Evolutionary conservation across 1,284 basidiomycete genomes (phyloP), one percentile per base, ranked within the genome.

Genomic region (Sanghuangporus weigelae): DNA sequence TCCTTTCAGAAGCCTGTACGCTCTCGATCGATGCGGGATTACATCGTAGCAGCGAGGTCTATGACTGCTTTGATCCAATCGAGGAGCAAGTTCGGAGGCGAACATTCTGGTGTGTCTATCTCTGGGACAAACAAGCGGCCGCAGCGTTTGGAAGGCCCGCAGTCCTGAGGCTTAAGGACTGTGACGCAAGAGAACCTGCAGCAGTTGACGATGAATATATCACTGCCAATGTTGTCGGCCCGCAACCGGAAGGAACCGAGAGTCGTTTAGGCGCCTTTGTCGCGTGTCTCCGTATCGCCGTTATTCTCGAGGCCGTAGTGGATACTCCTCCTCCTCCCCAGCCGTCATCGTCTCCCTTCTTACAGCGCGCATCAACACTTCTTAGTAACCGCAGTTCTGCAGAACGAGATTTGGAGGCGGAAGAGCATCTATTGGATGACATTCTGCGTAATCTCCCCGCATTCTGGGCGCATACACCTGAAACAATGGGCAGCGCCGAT

Each of bases 101-200:
- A 67, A 95, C 93, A 0, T 96, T 95, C 75, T 96, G 93, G 93
- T 92, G 91, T 66, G 92, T 95, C 26, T 96, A 95, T 74, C 81
- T 93, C 50, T 95, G 93, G 93, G 93, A 95, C 74, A 95, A 95
- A 75, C 93, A 94, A 71, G 83, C 90, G 10, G 76, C 82, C 42
- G 90, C 92, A 38, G 88, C 94, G 69, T 95, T 95, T 72, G 93
- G 93, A 16, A 80, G 93, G 23, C 93, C 93, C 21, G 86, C 93
- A 1, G 84, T 95, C 79, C 81, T 96, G 67, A 83, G 93, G 54
- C 74, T 95, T 65, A 82, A 90, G 63, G 93, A 95, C 72, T 95
- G 92, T 74, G 93, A 96, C 71, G 88, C 94, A 12, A 82, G 84
- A 6, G 93, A 95, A 73, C 92, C 93, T 1, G 76, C 86, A 8